Base-by-base conservation (phyloP, 2,329 filamentous ascomycete species). In the Alternaria alternata region DNA sequence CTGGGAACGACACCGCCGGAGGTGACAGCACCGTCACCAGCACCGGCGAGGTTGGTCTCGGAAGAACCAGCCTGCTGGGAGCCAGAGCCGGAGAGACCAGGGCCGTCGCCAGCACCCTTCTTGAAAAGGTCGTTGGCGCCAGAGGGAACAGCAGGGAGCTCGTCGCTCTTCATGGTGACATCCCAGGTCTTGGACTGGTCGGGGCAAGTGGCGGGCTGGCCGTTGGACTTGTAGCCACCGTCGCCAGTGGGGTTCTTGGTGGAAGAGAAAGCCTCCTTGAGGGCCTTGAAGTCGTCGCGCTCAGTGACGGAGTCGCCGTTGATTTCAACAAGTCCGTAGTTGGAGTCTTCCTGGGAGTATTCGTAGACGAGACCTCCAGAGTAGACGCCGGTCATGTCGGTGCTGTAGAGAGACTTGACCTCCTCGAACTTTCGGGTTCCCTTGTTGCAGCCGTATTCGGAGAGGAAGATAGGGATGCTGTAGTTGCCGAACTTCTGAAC, bases 321-420 rank as follows among this genome's bases (percentile, higher is more conserved):
- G 73, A 95, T 83, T 59, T 87, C 81, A 75, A 94, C 93, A 60
- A 96, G 89, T 66, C 94, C 67, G 79, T 89, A 98, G 46, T 89
- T 85, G 81, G 89, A 72, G 8, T 69, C 92, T 62, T 85, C 84
- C 74, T 91, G 82, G 9, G 91, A 89, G 84, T 97, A 99, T 81
- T 98, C 94, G 82, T 97, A 99, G 79, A 97, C 91, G 39, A 99
- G 87, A 78, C 95, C 95, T 73, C 95, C 95, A 41, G 94, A 97
- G 87, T 97, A 98, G 72, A 97, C 93, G 18, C 79, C 70, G 7
- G 90, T 93, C 94, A 98, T 98, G 61, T 97, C 78, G 20, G 80
- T 81, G 80, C 83, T 87, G 89, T 97, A 98, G 59, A 99, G 85
- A 46, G 94, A 85, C 48, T 80, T 80, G 53, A 97, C 81, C 82